Percentiles rank a stretch among this genome's conserved stretches.
These are phyloP conservation scores for Aurantiochytrium sp. DNA, from an alignment of 108 stramenopile genomes.

Conservation along the genomic window DNA sequence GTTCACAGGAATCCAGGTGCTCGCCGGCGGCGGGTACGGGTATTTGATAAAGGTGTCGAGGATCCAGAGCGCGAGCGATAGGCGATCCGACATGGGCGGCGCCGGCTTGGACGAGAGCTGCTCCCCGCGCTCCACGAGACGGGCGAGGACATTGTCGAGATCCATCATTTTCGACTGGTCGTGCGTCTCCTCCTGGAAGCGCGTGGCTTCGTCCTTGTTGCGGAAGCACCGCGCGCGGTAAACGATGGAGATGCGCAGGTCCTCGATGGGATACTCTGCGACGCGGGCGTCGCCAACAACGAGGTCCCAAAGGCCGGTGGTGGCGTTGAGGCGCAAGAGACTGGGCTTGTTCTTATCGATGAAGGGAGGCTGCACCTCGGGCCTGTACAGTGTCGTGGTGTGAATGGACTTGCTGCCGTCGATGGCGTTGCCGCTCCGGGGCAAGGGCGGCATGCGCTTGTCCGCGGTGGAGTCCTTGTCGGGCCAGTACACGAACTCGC, in stretches of 20 bases:
- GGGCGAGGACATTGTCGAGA: not conserved
- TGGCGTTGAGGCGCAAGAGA: not conserved
- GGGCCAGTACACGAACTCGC: constrained; percentile 38
- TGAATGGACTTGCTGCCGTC: constrained; percentile 38
- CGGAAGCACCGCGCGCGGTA: constrained; percentile 40
- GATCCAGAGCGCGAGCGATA: not conserved
- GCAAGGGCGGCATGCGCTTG: not conserved
- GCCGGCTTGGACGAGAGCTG: not conserved
- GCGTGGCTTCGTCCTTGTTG: not conserved
- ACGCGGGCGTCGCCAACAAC: not conserved
- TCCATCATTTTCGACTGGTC: not conserved
- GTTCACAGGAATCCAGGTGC: not conserved
- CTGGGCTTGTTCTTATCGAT: constrained; percentile 26
- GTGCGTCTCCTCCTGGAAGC: not conserved
- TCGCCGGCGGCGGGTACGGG: not conserved
- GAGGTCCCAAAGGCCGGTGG: constrained; percentile 14
- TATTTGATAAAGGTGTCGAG: not conserved
- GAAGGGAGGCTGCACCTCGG: constrained; percentile 17
- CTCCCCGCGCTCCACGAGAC: not conserved
- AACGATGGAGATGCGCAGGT: constrained; percentile 35
- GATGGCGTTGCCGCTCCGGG: not conserved
- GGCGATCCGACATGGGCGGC: not conserved
- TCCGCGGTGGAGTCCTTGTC: not conserved
- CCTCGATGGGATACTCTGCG: not conserved
- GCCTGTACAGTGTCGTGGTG: constrained; percentile 30